Evolutionary conservation across 163 green algal species (phyloP), one percentile per base, ranked within the genome.

Genomic region (Smithsoniella earleae): DNA sequence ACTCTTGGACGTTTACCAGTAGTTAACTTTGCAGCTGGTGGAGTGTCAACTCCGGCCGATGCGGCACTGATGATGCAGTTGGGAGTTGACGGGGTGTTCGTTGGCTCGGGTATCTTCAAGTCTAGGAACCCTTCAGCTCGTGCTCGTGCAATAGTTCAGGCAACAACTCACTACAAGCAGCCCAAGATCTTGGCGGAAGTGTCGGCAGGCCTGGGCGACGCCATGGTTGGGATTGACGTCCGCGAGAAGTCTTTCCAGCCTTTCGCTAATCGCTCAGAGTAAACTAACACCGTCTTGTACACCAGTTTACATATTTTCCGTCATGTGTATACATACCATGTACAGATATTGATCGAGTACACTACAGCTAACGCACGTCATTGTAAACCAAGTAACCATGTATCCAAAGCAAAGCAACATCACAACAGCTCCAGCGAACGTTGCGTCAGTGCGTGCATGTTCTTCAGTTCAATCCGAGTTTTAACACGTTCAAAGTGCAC

Each of bases 41-140:
- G 94, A 46, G 94, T 99, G 36, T 90, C 95, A 28, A 99, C 95
- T 2, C 95, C 95, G 18, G 95, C 95, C 13, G 95, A 99, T 78
- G 95, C 95, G 1, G 95, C 95, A 4, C 81, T 99, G 25, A 99
- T 99, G 94, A 99, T 99, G 95, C 95, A 98, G 87, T 86, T 99
- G 66, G 95, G 95, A 72, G 89, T 97, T 77, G 95, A 99, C 77
- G 95, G 94, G 69, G 95, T 99, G 58, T 98, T 99, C 83, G 95
- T 99, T 40, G 95, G 95, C 77, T 94, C 82, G n/a, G 95, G 95
- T 73, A 98, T 99, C 82, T 99, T 99, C 89, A 99, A 99, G 87
- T 91, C 79, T 66, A 92, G 91, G 3, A 89, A 99, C 80, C 94
- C 93, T 5, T 89, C 89, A 49, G 90, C 87, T 66, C 86, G 95